Evolutionary conservation across 176 grass and related monocot species (phyloP), one percentile per base, ranked within the genome.

Genomic region (Paspalum notatum): DNA sequence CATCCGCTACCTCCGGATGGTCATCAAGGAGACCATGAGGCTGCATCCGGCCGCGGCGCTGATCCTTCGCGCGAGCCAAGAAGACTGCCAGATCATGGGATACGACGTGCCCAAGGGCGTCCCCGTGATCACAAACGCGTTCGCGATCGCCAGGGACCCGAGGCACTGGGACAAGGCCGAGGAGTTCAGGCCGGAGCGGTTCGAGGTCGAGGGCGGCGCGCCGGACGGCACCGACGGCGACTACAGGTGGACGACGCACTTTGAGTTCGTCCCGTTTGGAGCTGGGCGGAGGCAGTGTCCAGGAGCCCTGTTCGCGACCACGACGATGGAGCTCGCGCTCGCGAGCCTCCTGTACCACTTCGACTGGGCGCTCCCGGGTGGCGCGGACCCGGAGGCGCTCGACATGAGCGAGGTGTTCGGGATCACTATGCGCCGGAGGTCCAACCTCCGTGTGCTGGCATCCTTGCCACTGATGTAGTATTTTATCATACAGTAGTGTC

Each of bases 1-100:
- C 10, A 24, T 72, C 4, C 7, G 0, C 8, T 87, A 87, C 80
- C 43, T 91, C 2, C 78, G 59, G 40, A 79, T 79, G 38, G 81
- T 80, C 8, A 77, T 85, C 52, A 91, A 82, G 54, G 89, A 91
- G 18, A 72, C 25, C 1, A 42, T 85, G 9, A 78, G 89, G 56
- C 10, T 87, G 9, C 85, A 76, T 45, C 75, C 89, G 7, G 76
- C 85, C 5, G 61, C 46, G 9, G n/a, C 81, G 1, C 15, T 91
- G 4, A 27, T 91, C 0, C 44, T 81, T 7, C 81, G 75, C 24
- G 69, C 79, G 24, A 59, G 55, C 68, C 82, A 45, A 21, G 64
- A 87, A 2, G 26, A 67, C 1, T 46, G 63, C 62, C 42, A 39
- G 9, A 26, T 91, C 55, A 82, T 84, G 72, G 84, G 89, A 25